Evolutionary conservation across 495 filamentous ascomycete genomes (phyloP), one percentile per base, ranked within the genome.

Genomic region (Aspergillus avenaceus): DNA sequence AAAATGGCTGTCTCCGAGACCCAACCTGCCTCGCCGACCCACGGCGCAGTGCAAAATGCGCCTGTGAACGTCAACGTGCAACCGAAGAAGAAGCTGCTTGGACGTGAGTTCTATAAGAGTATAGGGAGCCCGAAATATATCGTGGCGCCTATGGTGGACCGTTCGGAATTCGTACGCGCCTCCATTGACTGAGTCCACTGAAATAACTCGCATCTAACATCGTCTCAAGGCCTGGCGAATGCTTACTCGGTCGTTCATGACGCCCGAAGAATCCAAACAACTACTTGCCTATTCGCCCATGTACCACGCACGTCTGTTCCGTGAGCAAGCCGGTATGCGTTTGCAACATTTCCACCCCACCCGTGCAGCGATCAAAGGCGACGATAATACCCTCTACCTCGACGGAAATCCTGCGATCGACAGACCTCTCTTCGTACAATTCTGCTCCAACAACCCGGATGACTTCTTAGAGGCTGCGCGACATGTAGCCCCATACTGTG

Each of bases 141-240:
- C 32, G 78, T 99, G 23, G 93, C 93, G 27, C 93, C 93, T 26
- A 99, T 99, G 93, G 93, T 99, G 18, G 93, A 97, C 56, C 87
- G 96, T 62, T 96, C 90, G 4, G 95, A 98, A 73, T 95, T 96
- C 72, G 92, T 96, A 76, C 52, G 85, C 74, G 28, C 24, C 47
- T 48, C 54, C 23, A 22, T 12, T 50, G 8, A 40, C 18, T 27
- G 1, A 3, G 27, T n/a, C 11, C 9, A 16, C 18, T 28, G 8
- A n/a, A n/a, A n/a, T n/a, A n/a, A n/a, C n/a, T 23, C 2, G 14
- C 18, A 4, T 14, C 64, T 64, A 40, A 73, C 49, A 22, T 47
- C 45, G 3, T 13, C 19, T 41, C 18, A 37, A 96, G 91, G 91
- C 91, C 60, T 97, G 93, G 93, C 88, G 93, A 54, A 84, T 96